These are phyloP conservation scores for Sclerotinia borealis DNA, from an alignment of 2,329 filamentous ascomycete genomes.

Conservation along the genomic window DNA sequence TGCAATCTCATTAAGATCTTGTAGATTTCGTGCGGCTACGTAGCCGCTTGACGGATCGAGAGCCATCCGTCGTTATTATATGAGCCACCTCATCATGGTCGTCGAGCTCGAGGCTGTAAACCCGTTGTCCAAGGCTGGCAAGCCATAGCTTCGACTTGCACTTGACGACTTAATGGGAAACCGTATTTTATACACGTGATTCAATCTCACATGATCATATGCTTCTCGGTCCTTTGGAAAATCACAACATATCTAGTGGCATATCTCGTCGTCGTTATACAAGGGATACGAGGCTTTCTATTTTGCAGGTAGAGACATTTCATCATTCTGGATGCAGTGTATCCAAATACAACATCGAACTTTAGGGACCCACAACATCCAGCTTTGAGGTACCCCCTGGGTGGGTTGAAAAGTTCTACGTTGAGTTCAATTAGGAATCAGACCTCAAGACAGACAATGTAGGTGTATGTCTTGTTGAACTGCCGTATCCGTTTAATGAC, in stretches of 20 bases:
- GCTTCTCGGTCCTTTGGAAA: neutral
- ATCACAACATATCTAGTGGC: neutral
- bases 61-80: conserved; percentile 49
- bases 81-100: conserved; percentile 30
- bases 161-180: neutral
- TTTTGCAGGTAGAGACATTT: neutral
- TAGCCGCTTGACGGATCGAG: conserved; percentile 68
- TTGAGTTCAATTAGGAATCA: neutral
- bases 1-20: conserved; percentile 52
- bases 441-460: neutral
- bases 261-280: neutral
- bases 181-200: neutral
- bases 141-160: conserved; percentile 14
- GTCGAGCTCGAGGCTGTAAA: conserved; percentile 26
- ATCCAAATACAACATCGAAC: neutral
- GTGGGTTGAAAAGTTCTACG: neutral
- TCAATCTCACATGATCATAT: neutral
- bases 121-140: conserved; percentile 21
- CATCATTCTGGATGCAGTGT: neutral
- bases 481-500: neutral
- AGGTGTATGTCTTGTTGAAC: neutral
- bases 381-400: neutral
- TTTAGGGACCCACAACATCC: neutral
- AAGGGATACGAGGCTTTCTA: neutral
- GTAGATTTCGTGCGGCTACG: conserved; percentile 55